Conservation (phyloP, 1,284 basidiomycete genomes). For the Porogramme epimiltina region DNA sequence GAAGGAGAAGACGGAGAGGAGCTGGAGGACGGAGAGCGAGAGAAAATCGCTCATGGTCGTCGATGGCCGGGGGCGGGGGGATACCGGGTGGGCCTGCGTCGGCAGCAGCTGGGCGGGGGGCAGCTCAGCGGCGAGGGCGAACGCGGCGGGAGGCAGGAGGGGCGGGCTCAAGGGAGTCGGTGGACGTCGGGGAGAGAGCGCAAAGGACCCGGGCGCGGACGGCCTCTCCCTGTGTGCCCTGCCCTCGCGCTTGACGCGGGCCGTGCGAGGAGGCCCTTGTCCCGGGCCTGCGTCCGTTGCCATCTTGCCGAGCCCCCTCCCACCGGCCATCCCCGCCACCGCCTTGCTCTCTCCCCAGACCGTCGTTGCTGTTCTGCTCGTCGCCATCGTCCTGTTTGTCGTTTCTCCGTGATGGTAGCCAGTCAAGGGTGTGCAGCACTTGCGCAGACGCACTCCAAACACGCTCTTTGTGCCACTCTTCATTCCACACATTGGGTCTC, state of each 20-base stretch:
- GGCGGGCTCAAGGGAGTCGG: neutral
- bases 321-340: conserved; percentile 5
- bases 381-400: neutral
- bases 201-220: neutral
- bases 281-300: conserved; percentile 8
- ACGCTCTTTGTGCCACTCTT: neutral
- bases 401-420: too few species aligned
- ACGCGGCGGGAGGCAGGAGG: conserved; percentile 9
- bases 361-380: neutral
- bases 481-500: neutral
- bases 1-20: conserved; percentile 36
- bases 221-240: neutral
- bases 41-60: conserved; percentile 33
- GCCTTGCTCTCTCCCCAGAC: neutral
- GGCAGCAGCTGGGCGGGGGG: conserved; percentile 11
- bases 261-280: too few species aligned
- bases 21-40: conserved; percentile 35
- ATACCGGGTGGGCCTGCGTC: conserved; percentile 17
- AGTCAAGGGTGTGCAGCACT: too few species aligned
- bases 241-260: too few species aligned
- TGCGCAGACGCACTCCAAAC: neutral
- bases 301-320: conserved; percentile 1
- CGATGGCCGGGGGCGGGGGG: conserved; percentile 14
- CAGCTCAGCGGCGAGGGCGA: conserved; percentile 3
- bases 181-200: conserved; percentile 10